Conservation (phyloP, 306 rosid genomes). For the Arachis hypogaea region DNA sequence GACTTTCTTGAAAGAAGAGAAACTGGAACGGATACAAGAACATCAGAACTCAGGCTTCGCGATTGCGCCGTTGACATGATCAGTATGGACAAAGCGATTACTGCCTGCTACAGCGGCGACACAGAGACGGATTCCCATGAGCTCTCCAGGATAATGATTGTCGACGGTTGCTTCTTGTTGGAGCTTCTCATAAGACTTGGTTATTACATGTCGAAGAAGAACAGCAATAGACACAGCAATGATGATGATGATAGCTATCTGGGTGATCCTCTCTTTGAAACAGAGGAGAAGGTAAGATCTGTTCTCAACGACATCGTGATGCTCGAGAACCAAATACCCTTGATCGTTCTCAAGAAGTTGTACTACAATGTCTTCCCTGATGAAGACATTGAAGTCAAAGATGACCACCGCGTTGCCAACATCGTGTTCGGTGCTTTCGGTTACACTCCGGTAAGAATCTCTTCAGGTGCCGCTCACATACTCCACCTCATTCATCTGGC, state of each 20-base stretch:
- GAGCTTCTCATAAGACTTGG: conserved; percentile 39
- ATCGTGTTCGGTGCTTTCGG: background rate
- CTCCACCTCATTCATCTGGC: conserved; percentile 32
- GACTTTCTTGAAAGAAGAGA: conserved; percentile 1
- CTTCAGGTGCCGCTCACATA: background rate
- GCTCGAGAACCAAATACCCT: conserved; percentile 49
- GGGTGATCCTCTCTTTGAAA: conserved; percentile 5
- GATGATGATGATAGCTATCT: background rate
- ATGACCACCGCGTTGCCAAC: background rate
- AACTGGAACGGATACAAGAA: background rate
- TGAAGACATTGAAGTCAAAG: background rate
- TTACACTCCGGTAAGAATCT: background rate
- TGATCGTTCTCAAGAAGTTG: conserved; percentile 31
- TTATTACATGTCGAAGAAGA: background rate
- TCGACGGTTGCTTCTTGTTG: conserved; percentile 45
- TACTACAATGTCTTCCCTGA: background rate
- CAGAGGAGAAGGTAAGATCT: background rate
- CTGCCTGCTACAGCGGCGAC: conserved; percentile 34
- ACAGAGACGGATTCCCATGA: background rate
- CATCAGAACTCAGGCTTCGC: background rate
- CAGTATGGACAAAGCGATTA: background rate
- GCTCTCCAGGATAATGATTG: conserved; percentile 34
- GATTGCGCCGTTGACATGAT: background rate
- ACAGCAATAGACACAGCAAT: too few species aligned
- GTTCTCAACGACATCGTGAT: conserved; percentile 35